These are phyloP conservation scores for Xylariaceae sp. DNA, from an alignment of 2,329 filamentous ascomycete species.

Conservation along the genomic window DNA sequence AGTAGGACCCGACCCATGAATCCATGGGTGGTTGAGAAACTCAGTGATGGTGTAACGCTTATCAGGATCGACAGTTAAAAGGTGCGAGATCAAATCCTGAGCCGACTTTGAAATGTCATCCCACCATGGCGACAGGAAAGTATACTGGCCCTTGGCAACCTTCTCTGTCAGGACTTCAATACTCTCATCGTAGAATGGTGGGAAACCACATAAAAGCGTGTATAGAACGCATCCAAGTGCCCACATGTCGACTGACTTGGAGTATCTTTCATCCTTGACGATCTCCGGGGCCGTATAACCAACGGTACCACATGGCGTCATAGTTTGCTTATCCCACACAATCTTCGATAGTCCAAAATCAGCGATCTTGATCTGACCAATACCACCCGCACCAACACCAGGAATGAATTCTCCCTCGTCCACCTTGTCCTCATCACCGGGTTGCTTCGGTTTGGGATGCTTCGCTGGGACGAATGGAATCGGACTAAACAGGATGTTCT, in stretches of 20 bases:
- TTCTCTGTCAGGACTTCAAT: slow-evolving; percentile 97
- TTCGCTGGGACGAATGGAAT: slow-evolving; percentile 77
- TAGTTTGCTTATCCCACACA: slow-evolving; percentile 96
- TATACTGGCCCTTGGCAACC: slow-evolving; percentile 93
- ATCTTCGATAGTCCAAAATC: slow-evolving; percentile 98
- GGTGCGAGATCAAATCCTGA: slow-evolving; percentile 88
- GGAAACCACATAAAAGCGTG: slow-evolving; percentile 94
- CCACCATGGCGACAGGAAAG: slow-evolving; percentile 98
- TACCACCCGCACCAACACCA: slow-evolving; percentile 80
- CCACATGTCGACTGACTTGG: slow-evolving; percentile 99
- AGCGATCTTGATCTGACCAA: slow-evolving; percentile 93
- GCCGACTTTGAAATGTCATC: slow-evolving; percentile 95
- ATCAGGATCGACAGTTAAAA: slow-evolving; percentile 90
- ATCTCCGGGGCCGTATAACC: slow-evolving; percentile 98
- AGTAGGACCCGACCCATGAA: slow-evolving; percentile 63
- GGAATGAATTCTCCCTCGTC: slow-evolving; percentile 91
- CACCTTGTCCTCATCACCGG: slow-evolving; percentile 94
- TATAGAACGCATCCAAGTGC: slow-evolving; percentile 94
- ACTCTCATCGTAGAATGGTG: slow-evolving; percentile 97
- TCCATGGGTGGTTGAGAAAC: slow-evolving; percentile 94
- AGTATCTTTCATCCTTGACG: slow-evolving; percentile 97
- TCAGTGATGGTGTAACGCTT: slow-evolving; percentile 91
- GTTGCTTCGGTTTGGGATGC: slow-evolving; percentile 71
- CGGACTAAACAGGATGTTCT: slow-evolving; percentile 92
- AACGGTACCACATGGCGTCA: slow-evolving; percentile 98